Evolutionary conservation across 176 grass and related monocot species (phyloP).

Genomic region (Zea mays): Zm-B73-REFERENCE-NAM-5.0 NC_050096.1:72096501-72097000

Average conservation of each 20-base stretch:
- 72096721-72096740: background rate
- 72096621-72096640: background rate
- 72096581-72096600: background rate
- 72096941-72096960: background rate
- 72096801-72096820: background rate
- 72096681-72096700: background rate
- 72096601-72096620: slow-evolving; percentile 22
- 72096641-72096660: background rate
- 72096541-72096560: slow-evolving; percentile 36
- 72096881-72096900: background rate
- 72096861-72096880: background rate
- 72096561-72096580: slow-evolving; percentile 61
- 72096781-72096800: slow-evolving; percentile 18
- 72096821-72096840: background rate
- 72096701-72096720: background rate
- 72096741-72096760: background rate
- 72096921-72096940: background rate
- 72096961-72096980: background rate
- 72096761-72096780: background rate
- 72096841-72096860: slow-evolving; percentile 5
- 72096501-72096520: slow-evolving; percentile 47
- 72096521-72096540: slow-evolving; percentile 53
- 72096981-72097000: slow-evolving; percentile 11
- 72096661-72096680: background rate
- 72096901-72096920: background rate